phyloP scores from a whole-genome alignment of 2,329 filamentous ascomycete genomes.

The Aspergillus sp. region DNA sequence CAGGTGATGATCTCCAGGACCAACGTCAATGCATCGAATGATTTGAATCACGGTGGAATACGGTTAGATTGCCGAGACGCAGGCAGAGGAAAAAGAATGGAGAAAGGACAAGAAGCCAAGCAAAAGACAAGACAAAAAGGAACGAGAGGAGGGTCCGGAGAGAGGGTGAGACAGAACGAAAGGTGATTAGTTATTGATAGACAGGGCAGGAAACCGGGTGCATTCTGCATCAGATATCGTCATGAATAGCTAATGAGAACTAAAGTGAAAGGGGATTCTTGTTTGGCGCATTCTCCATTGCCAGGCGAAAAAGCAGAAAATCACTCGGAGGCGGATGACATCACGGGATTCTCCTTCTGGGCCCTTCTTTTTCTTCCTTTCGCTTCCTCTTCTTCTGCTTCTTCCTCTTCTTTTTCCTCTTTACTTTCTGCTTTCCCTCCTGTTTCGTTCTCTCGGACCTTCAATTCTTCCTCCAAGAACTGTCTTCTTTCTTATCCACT shows the following conservation, averaged over 20 bases:
- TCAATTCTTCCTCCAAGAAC: constrained; percentile 4
- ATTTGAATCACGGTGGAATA: too few species aligned
- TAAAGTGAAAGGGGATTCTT: not conserved
- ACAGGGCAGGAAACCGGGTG: not conserved
- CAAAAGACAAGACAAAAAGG: not conserved
- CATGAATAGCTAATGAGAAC: not conserved
- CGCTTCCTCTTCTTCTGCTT: not conserved
- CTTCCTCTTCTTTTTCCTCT: not conserved
- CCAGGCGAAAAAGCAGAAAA: not conserved
- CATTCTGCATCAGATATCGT: not conserved
- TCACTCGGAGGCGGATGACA: not conserved
- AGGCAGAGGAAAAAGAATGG: not conserved
- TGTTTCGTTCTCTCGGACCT: not conserved
- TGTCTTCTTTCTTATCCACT: not conserved
- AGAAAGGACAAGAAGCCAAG: not conserved
- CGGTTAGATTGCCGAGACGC: not conserved
- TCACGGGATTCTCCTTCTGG: not conserved
- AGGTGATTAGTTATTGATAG: not conserved
- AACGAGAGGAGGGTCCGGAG: not conserved
- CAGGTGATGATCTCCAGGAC: not conserved
- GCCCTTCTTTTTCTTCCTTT: not conserved
- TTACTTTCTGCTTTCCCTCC: not conserved
- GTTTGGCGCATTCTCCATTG: not conserved
- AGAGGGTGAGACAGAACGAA: not conserved
- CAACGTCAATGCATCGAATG: not conserved